A percentile compares a stretch with the other conserved stretches of the same genome.
These are phyloP conservation scores for Pyrrhoderma noxium DNA, from an alignment of 1,284 basidiomycete species.

Conservation along the genomic window DNA sequence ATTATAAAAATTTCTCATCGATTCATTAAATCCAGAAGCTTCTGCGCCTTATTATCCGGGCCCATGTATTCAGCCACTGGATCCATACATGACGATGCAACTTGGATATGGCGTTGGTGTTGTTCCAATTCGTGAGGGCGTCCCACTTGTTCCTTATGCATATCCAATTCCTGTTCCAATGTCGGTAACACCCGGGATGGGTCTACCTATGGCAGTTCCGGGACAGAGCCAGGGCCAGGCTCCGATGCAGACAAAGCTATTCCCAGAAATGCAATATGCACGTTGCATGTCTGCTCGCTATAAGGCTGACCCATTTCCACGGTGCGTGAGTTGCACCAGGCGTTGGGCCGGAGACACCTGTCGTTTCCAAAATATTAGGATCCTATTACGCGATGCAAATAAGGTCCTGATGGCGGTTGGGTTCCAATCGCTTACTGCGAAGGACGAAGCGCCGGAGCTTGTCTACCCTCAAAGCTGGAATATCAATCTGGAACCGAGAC, in stretches of 20 bases:
- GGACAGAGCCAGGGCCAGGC: neutral
- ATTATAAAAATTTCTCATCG: constrained; percentile 22
- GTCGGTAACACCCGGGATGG: constrained; percentile 3
- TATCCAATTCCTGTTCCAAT: constrained; percentile 9
- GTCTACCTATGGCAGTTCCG: constrained; percentile 5
- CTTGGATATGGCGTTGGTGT: constrained; percentile 15
- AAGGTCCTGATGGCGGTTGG: constrained; percentile 55
- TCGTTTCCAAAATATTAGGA: constrained; percentile 70
- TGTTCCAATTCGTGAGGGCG: constrained; percentile 11
- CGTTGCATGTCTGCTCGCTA: constrained; percentile 77
- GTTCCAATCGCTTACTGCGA: constrained; percentile 48
- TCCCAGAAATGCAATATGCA: constrained; percentile 56
- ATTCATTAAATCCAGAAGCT: neutral
- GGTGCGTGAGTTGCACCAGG: constrained; percentile 72
- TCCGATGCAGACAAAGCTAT: neutral
- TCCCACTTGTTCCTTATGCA: constrained; percentile 1
- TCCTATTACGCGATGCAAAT: constrained; percentile 55
- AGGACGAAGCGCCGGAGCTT: constrained; percentile 50
- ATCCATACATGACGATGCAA: constrained; percentile 10
- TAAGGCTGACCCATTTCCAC: constrained; percentile 58
- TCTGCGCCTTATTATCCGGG: neutral
- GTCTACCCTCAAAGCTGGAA: constrained; percentile 66
- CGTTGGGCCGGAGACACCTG: constrained; percentile 80
- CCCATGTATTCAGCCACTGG: constrained; percentile 5
- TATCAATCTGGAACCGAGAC: constrained; percentile 37